Base-by-base conservation (phyloP, 352 stramenopile genomes). In the Globisporangium yorkense region DNA sequence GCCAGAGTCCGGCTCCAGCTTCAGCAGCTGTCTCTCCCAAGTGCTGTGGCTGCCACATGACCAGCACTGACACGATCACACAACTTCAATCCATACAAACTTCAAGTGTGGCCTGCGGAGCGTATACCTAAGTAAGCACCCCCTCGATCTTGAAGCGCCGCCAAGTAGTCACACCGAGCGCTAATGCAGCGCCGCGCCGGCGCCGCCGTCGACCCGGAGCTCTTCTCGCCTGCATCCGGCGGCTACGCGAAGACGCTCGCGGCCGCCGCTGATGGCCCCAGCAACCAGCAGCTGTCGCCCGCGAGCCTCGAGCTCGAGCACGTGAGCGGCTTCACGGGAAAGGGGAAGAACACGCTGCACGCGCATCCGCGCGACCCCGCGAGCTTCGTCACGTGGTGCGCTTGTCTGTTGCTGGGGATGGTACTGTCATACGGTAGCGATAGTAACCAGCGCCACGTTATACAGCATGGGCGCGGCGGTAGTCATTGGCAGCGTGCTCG, bases 221-320 rank as follows among this genome's bases (percentile, higher is more conserved):
- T 87, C 18, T 88, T 89, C 55, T 61, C 70, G n/a, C 72, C 75
- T 49, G 8, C 31, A 29, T 18, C 44, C 29, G 27, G 56, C 46
- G 31, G 31, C 24, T 27, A 27, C 55, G 35, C 44, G 27, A 33
- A 46, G 21, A 29, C 41, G 13, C 37, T 52, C 27, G 18, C 24
- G 2, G 27, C 24, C 27, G 45, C 56, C 29, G 29, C 33, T 35
- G 46, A 27, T 27, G 31, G 29, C 16, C 0, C 1, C 27, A 54
- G 16, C 31, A 54, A 37, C 49, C 49, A 54, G 31, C 51, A 54
- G 15, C 24, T 35, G 15, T 44, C 61, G 27, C 12, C 55, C 7
- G 64, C 51, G 7, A 66, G 59, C 3, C 59, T 92, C 10, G 81
- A 89, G 65, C 67, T 92, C 7, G 80, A 92, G 58, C 80, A 88